phyloP scores from a whole-genome alignment of 2,329 filamentous ascomycete genomes.

The Aspergillus intermedius region DNA sequence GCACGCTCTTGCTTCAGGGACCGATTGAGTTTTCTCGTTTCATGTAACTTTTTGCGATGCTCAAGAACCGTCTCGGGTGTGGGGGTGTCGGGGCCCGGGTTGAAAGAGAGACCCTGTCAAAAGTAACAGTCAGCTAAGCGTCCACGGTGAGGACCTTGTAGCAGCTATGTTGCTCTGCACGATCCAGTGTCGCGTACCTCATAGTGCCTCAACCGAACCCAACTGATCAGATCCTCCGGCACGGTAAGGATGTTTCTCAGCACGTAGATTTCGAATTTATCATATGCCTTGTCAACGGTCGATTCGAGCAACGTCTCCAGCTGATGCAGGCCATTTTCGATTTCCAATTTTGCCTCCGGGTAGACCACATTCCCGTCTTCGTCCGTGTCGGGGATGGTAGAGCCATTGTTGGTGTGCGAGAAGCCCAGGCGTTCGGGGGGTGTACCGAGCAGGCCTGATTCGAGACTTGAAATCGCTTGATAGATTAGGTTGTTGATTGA shows the following conservation, averaged over 20 bases:
- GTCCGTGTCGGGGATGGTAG: slow-evolving; percentile 42
- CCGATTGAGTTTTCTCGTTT: slow-evolving; percentile 68
- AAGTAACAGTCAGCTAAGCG: not conserved
- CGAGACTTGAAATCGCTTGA: slow-evolving; percentile 79
- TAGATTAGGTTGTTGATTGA: slow-evolving; percentile 90
- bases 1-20: slow-evolving; percentile 63
- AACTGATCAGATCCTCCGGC: slow-evolving; percentile 63
- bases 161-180: not conserved
- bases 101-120: slow-evolving; percentile 33
- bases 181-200: slow-evolving; percentile 46
- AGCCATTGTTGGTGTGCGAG: slow-evolving; percentile 43
- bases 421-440: slow-evolving; percentile 79
- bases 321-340: slow-evolving; percentile 82
- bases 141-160: not conserved
- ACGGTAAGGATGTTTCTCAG: slow-evolving; percentile 77
- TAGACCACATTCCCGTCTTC: slow-evolving; percentile 41
- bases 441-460: slow-evolving; percentile 69
- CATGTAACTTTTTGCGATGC: slow-evolving; percentile 68
- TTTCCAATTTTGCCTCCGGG: slow-evolving; percentile 58
- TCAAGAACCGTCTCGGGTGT: slow-evolving; percentile 63
- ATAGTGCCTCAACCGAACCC: slow-evolving; percentile 81
- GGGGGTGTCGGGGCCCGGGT: slow-evolving; percentile 35
- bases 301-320: slow-evolving; percentile 75
- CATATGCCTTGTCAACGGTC: slow-evolving; percentile 77
- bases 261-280: slow-evolving; percentile 83